Base-by-base conservation (phyloP, 2,329 filamentous ascomycete genomes). In the Dothideomycetes sp. region DNA sequence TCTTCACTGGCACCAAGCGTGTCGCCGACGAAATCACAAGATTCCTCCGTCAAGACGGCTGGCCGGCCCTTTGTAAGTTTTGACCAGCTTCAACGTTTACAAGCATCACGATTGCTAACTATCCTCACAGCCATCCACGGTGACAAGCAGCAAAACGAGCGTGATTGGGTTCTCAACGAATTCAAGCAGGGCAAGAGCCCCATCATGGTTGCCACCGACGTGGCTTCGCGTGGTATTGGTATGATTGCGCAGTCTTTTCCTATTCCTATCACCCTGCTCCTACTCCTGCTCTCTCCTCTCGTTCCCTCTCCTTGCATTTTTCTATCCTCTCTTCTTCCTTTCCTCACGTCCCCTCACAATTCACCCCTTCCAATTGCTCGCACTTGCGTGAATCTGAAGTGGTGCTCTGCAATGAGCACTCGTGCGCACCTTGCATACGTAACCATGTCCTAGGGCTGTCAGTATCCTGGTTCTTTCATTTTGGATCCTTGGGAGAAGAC, bases 161-260 rank as follows among this genome's bases (percentile, higher is more conserved):
- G 91, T 72, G 91, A 96, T 66, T 96, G 91, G 87, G 91, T 96
- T 57, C 75, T 98, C 61, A 93, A 96, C 66, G 89, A 96, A 66
- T 98, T 98, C 79, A 98, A 96, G 80, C 85, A 84, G 50, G 88
- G 87, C 69, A 95, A 96, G 75, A 94, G 87, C 71, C 91, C 91
- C 62, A 94, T 98, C 79, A 94, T 98, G 88, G 91, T 98, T 71
- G 91, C 91, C 70, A 98, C 91, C 52, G 91, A 96, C 61, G 91
- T 98, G 69, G 91, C 91, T 70, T 96, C 91, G 62, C 91, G 91
- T 88, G 91, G 91, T 86, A 95, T 98, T 70, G 91, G 91, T 95
- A 93, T 94, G 87, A 89, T 83, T 77, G 70, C 73, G 68, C 69
- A 68, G 63, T 65, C 68, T 60, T 57, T 50, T 57, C 57, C 55